A percentile compares a stretch with the other conserved stretches of the same genome.
These are phyloP conservation scores for Syzygium oleosum DNA, from an alignment of 345 rosid species.

Conservation along the genomic window DNA sequence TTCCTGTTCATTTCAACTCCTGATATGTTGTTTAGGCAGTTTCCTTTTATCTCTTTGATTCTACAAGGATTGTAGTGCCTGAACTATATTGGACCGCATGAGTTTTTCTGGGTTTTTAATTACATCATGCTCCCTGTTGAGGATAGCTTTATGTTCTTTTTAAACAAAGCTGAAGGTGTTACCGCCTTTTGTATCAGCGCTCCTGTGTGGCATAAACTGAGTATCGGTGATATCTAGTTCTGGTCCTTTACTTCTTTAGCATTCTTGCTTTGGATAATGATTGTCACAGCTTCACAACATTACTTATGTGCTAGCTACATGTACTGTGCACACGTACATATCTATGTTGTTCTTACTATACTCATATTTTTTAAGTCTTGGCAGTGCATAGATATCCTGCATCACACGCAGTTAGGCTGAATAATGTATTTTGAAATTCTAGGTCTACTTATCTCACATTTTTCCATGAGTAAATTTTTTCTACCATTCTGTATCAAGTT, in stretches of 20 bases:
- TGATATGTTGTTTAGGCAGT: neutral
- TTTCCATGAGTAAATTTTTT: neutral
- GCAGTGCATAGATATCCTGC: neutral
- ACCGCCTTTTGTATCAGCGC: neutral
- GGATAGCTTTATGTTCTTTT: neutral
- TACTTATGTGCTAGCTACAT: neutral
- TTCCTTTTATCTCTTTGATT: neutral
- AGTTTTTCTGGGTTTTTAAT: neutral
- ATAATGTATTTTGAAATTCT: neutral
- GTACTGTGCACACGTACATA: neutral
- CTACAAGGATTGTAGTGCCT: neutral
- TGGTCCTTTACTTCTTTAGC: neutral
- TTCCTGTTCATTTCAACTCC: neutral
- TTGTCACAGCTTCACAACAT: neutral
- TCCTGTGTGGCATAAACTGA: neutral
- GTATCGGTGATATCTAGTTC: neutral
- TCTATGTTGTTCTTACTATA: neutral
- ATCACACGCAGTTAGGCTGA: neutral
- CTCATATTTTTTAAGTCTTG: neutral
- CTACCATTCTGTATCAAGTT: neutral
- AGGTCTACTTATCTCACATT: neutral
- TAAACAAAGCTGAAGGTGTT: neutral
- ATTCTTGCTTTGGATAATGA: neutral
- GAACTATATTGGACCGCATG: neutral
- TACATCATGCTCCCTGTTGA: neutral